Percentiles rank a stretch among this genome's conserved stretches.
These are phyloP conservation scores for Ballota nigra DNA, from an alignment of 257 asterid genomes.

Conservation along the genomic window DNA sequence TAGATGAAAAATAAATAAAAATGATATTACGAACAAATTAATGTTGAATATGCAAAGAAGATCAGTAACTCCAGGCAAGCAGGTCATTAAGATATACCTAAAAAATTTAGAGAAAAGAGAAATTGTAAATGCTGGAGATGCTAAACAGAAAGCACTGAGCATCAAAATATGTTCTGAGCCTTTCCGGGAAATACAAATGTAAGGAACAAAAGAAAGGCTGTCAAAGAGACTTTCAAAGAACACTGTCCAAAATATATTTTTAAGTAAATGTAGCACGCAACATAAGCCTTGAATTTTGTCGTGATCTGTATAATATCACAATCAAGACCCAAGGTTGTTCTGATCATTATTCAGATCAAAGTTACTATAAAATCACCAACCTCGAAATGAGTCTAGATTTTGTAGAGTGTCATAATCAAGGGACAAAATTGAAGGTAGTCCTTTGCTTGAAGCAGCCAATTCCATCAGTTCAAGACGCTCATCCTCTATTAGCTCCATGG, in stretches of 20 bases:
- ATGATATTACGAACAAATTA: neutral
- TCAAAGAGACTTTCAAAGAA: neutral
- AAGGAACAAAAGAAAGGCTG: neutral
- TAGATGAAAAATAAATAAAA: neutral
- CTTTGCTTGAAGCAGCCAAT: slow-evolving; percentile 87
- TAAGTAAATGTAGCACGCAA: slow-evolving; percentile 4
- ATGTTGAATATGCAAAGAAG: neutral
- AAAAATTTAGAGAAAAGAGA: neutral
- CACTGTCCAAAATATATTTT: slow-evolving; percentile 10
- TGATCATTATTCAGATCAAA: slow-evolving; percentile 2
- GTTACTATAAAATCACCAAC: slow-evolving; percentile 40
- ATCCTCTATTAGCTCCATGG: slow-evolving; percentile 94
- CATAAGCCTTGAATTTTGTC: slow-evolving; percentile 62
- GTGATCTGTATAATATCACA: slow-evolving; percentile 67
- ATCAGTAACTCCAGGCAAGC: neutral
- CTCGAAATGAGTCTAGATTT: slow-evolving; percentile 80
- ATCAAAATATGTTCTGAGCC: neutral
- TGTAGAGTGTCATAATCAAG: slow-evolving; percentile 90
- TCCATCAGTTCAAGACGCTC: slow-evolving; percentile 98
- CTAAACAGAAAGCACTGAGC: slow-evolving; percentile 1
- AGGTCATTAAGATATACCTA: neutral
- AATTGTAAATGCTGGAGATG: slow-evolving; percentile 1
- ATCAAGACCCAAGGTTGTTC: slow-evolving; percentile 60
- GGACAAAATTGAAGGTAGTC: slow-evolving; percentile 74
- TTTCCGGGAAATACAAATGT: neutral